Evolutionary conservation across 176 grass and related monocot species (phyloP).

Genomic region (Paspalum notatum): DNA sequence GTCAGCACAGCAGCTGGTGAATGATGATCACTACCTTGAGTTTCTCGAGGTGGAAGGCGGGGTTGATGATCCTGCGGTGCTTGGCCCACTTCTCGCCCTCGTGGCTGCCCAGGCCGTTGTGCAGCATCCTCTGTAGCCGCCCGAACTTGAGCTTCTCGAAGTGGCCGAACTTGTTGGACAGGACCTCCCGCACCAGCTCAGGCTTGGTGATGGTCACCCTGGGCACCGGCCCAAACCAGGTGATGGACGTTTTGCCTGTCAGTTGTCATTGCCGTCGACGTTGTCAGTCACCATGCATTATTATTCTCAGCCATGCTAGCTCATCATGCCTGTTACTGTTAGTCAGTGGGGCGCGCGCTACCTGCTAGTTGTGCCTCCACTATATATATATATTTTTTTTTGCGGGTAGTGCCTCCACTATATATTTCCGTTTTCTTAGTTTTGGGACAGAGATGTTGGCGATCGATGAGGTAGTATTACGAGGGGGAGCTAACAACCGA

Average conservation of each 20-base stretch:
- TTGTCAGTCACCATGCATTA: not conserved
- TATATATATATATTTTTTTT: too few relatives aligned
- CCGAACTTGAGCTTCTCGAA: slow-evolving; percentile 44
- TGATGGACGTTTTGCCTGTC: slow-evolving; percentile 66
- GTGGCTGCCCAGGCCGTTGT: slow-evolving; percentile 43
- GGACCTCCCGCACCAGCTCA: slow-evolving; percentile 54
- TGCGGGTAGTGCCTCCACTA: too few relatives aligned
- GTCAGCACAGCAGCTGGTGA: too few relatives aligned
- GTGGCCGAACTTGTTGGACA: slow-evolving; percentile 60
- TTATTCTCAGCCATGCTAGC: not conserved
- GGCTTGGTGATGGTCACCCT: slow-evolving; percentile 61
- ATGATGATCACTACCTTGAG: slow-evolving; percentile 48
- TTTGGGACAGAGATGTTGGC: too few relatives aligned
- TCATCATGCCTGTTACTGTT: not conserved
- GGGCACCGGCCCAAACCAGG: slow-evolving; percentile 63
- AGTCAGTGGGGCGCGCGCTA: not conserved
- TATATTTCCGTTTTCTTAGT: too few relatives aligned
- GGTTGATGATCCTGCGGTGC: slow-evolving; percentile 77
- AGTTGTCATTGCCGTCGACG: not conserved
- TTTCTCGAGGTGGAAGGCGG: slow-evolving; percentile 76
- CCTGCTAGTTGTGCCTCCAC: too few relatives aligned
- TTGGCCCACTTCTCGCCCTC: slow-evolving; percentile 83
- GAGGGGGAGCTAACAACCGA: too few relatives aligned
- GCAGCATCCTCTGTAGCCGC: slow-evolving; percentile 26
- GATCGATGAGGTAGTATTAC: too few relatives aligned